Evolutionary conservation across 768 basidiomycete species (phyloP).

Genomic region (Pleurotus eryngii): DNA sequence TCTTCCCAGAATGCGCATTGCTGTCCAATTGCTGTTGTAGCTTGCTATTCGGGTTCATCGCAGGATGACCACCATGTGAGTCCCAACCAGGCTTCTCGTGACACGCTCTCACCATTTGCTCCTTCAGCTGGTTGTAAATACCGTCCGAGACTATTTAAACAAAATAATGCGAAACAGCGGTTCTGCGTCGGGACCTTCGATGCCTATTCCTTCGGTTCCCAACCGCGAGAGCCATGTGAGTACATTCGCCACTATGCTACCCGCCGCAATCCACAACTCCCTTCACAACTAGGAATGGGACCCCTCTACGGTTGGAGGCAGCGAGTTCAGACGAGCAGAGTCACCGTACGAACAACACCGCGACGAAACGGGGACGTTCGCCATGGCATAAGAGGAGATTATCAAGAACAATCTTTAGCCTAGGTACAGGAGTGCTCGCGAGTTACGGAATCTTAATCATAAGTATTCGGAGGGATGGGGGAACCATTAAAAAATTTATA

Average conservation of each 20-base stretch:
- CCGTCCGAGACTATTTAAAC: conserved; percentile 66
- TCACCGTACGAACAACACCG: conserved; percentile 40
- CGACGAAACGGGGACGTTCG: not conserved
- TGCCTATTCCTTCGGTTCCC: conserved; percentile 29
- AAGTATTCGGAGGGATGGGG: no score
- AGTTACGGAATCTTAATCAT: no score
- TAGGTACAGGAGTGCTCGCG: no score
- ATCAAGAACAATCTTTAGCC: not conserved
- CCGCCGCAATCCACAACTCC: no score
- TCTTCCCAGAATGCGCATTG: conserved; percentile 67
- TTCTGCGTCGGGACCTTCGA: conserved; percentile 19
- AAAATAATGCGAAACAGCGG: conserved; percentile 46
- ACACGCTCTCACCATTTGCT: not conserved
- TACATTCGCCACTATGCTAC: not conserved
- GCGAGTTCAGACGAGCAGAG: conserved; percentile 30
- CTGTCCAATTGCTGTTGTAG: conserved; percentile 76
- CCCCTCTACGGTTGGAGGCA: conserved; percentile 24
- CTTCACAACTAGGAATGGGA: conserved; percentile 27
- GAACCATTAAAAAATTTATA: not conserved
- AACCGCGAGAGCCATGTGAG: conserved; percentile 28
- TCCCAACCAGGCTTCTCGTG: not conserved
- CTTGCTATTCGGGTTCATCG: conserved; percentile 79
- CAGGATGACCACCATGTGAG: conserved; percentile 76
- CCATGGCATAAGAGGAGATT: not conserved
- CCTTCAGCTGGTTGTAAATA: conserved; percentile 55